Base-by-base conservation (phyloP, 306 rosid species). In the Alnus glutinosa region DNA sequence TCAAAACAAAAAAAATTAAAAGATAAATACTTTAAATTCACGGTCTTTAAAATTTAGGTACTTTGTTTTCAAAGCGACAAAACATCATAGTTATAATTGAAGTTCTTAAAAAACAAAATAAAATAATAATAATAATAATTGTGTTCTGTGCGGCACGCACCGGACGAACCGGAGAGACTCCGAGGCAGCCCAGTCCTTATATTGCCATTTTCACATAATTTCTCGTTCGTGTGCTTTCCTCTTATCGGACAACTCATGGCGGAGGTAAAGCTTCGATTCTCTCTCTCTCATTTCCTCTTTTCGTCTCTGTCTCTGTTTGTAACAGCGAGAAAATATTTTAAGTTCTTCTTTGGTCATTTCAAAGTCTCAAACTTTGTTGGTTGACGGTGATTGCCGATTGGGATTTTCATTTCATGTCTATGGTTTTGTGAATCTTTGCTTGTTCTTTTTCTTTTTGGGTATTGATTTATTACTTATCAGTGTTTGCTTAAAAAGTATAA, bases 161-260 rank as follows among this genome's bases (percentile, higher is more conserved):
- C 46, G 72, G 49, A n/a, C 51, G 50, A 68, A 68, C 50, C 51
- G 72, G 32, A n/a, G 72, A 9, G 72, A 68, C 12, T 10, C 55
- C 66, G 15, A 59, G 1, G 37, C 12, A 10, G 15, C 52, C 5
- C 55, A 7, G 9, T 66, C 52, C 2, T 30, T 37, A 30, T 16
- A 68, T 18, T 68, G 1, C 61, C 64, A 52, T 8, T n/a, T 14
- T 71, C 58, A 0, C 11, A 14, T 23, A 2, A 0, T 73, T 18
- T 52, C 39, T 68, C 36, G 28, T 8, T 49, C 55, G 19, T 9
- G 46, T 49, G 19, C 10, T 54, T 55, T 77, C 49, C 75, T 16
- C 52, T 79, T 78, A 71, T 82, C 83, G 75, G 72, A 69, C 80
- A 82, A 79, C 55, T 79, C 84, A 90, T 90, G 94, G 94, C 91